These are phyloP conservation scores for Pyrus hybrid DNA, from an alignment of 331 rosid species.

Conservation along the genomic window DNA sequence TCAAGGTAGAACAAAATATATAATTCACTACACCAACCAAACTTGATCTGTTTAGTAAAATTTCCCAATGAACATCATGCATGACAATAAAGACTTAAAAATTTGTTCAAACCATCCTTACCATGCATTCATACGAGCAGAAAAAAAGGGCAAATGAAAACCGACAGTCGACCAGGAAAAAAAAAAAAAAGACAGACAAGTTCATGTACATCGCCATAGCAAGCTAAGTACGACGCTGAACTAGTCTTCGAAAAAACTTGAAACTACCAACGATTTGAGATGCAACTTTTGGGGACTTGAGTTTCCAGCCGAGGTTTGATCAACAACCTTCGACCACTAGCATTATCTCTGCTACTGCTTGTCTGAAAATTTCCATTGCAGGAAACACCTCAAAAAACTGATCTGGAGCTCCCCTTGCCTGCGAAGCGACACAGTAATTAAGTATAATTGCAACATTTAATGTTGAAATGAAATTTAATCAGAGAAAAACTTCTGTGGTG, in stretches of 20 bases:
- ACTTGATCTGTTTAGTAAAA: too few species aligned
- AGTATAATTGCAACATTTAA: not conserved
- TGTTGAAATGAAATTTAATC: not conserved
- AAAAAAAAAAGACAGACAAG: not conserved
- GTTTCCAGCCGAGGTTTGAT: not conserved
- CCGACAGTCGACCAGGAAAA: not conserved
- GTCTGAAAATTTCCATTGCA: conserved; percentile 35
- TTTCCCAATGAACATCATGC: not conserved
- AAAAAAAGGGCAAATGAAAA: not conserved
- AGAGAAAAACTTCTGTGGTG: too few species aligned
- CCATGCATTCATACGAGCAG: not conserved
- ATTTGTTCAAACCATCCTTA: not conserved
- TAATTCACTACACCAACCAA: too few species aligned
- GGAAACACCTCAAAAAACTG: conserved; percentile 18
- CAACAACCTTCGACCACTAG: conserved; percentile 5
- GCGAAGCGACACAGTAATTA: not conserved
- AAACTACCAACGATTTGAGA: not conserved
- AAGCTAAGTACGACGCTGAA: not conserved
- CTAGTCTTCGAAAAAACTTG: not conserved
- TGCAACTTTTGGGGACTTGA: not conserved
- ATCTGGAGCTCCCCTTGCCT: conserved; percentile 31
- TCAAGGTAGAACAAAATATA: too few species aligned
- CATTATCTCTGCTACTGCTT: conserved; percentile 51
- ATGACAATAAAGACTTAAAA: not conserved
- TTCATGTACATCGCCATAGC: not conserved